These are phyloP conservation scores for Mallotus japonicus DNA, from an alignment of 441 rosid genomes.

Conservation along the genomic window DNA sequence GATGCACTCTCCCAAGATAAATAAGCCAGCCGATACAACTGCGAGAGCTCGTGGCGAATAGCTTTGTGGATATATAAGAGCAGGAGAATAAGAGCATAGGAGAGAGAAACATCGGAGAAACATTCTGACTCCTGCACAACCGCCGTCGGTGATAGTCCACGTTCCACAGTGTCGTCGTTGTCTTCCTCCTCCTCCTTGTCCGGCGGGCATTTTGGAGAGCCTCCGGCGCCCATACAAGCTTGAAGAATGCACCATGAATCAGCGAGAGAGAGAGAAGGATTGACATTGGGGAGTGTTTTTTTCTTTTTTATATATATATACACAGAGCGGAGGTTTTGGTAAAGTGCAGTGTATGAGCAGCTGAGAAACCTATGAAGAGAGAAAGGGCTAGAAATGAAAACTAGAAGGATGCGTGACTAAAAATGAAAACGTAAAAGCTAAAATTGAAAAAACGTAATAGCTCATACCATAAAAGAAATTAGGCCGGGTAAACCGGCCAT, in stretches of 20 bases:
- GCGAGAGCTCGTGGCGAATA: constrained; percentile 51
- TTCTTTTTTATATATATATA: too few relatives aligned
- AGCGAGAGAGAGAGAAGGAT: constrained; percentile 33
- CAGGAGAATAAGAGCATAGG: constrained; percentile 62
- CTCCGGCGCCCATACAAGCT: constrained; percentile 40
- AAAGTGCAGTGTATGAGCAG: too few relatives aligned
- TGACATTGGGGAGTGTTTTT: constrained; percentile 24
- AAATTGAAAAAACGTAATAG: too few relatives aligned
- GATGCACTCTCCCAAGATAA: constrained; percentile 32
- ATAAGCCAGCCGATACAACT: constrained; percentile 48
- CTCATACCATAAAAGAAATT: too few relatives aligned
- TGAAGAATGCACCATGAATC: constrained; percentile 34
- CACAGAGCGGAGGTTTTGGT: too few relatives aligned
- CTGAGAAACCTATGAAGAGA: too few relatives aligned
- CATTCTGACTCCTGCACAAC: background rate
- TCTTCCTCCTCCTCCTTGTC: constrained; percentile 24
- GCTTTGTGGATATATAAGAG: constrained; percentile 69
- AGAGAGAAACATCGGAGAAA: constrained; percentile 33
- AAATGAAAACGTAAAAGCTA: too few relatives aligned
- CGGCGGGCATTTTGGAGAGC: constrained; percentile 33
- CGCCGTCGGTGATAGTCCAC: background rate
- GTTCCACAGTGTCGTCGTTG: background rate
- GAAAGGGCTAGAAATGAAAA: too few relatives aligned
- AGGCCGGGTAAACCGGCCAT: too few relatives aligned
- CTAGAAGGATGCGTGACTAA: too few relatives aligned